These are phyloP conservation scores for Kuraishia floccosa DNA, from an alignment of 805 yeast genomes.

Conservation along the genomic window DNA sequence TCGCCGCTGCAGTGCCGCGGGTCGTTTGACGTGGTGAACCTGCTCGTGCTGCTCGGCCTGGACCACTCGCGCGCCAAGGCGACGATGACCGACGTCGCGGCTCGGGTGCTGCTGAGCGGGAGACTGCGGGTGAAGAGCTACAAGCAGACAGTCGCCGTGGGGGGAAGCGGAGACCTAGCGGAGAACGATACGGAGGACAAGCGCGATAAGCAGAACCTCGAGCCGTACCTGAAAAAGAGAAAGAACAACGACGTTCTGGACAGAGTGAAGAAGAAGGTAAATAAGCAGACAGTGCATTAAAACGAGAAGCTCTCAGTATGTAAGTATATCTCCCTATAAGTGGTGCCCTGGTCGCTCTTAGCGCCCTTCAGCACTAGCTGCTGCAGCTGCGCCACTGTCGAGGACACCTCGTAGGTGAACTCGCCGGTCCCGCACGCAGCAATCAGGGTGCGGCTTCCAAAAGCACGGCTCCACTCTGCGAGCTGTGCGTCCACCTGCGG, in stretches of 20 bases:
- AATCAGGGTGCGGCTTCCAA: not conserved
- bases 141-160: slow-evolving; percentile 62
- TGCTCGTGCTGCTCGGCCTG: slow-evolving; percentile 62
- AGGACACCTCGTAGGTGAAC: not conserved
- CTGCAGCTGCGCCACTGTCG: not conserved
- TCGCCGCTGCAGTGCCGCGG: slow-evolving; percentile 49
- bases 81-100: slow-evolving; percentile 49
- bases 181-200: slow-evolving; percentile 1
- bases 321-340: too few relatives aligned
- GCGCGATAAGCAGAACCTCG: not conserved
- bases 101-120: slow-evolving; percentile 60
- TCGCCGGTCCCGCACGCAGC: not conserved
- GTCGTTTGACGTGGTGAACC: slow-evolving; percentile 54
- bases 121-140: slow-evolving; percentile 61
- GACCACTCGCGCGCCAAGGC: slow-evolving; percentile 48
- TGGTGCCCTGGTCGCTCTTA: too few relatives aligned
- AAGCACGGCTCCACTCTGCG: too few relatives aligned
- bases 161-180: slow-evolving; percentile 17
- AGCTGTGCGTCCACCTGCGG: too few relatives aligned
- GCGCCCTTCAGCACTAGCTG: too few relatives aligned
- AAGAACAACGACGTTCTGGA: not conserved
- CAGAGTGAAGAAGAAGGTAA: slow-evolving; percentile 2
- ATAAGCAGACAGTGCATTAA: not conserved
- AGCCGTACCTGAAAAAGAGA: not conserved
- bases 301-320: not conserved